Conservation (phyloP, 257 asterid genomes). For the Linderniella brevidens region DNA sequence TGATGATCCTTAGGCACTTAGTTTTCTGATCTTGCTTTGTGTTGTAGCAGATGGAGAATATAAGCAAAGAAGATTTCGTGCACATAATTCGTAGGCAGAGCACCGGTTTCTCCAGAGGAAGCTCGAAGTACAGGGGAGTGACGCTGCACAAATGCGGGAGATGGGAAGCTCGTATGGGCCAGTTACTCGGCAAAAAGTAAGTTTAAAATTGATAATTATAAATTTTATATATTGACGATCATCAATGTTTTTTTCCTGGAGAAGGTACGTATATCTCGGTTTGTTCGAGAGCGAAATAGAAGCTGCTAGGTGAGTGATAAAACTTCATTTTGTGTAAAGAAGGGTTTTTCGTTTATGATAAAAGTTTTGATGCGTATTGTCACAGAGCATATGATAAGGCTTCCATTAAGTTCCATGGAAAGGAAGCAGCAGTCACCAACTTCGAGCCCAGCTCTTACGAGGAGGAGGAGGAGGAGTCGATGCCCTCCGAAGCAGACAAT, state of each 20-base stretch:
- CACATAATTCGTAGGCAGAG: conserved; percentile 90
- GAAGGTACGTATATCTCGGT: conserved; percentile 93
- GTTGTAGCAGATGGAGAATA: conserved; percentile 41
- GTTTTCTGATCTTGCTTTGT: neutral
- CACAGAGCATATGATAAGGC: conserved; percentile 88
- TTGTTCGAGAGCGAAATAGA: conserved; percentile 84
- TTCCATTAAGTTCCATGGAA: conserved; percentile 75
- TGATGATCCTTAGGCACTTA: conserved; percentile 8
- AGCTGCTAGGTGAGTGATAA: conserved; percentile 65
- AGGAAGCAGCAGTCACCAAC: conserved; percentile 92
- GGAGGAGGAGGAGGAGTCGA: conserved; percentile 11
- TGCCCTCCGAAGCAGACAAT: conserved; percentile 25
- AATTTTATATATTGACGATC: too few relatives aligned
- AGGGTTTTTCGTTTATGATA: too few relatives aligned
- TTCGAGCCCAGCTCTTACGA: conserved; percentile 61
- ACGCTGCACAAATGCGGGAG: conserved; percentile 96
- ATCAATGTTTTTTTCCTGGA: neutral
- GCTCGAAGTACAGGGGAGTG: conserved; percentile 89
- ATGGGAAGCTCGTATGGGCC: conserved; percentile 99
- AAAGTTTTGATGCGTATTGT: conserved; percentile 9
- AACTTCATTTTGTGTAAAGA: conserved; percentile 8
- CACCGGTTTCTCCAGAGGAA: conserved; percentile 88
- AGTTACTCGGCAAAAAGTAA: conserved; percentile 95
- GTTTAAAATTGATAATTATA: too few relatives aligned
- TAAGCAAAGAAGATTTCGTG: conserved; percentile 86